These are phyloP conservation scores for Saposhnikovia divaricata DNA, from an alignment of 129 eudicot species.

Conservation along the genomic window DNA sequence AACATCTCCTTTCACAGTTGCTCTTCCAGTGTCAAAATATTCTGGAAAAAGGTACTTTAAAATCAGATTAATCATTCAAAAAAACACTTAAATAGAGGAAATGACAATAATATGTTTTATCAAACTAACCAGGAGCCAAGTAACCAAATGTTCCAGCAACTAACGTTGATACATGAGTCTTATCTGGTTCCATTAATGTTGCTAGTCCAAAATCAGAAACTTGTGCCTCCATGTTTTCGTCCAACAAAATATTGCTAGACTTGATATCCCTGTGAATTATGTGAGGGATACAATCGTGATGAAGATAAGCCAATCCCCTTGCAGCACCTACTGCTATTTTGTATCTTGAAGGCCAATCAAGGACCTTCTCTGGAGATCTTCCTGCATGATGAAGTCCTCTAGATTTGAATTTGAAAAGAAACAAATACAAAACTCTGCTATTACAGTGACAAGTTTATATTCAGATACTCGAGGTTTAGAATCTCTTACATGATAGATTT, in stretches of 20 bases:
- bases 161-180: constrained; percentile 82
- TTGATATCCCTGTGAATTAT: constrained; percentile 92
- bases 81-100: not conserved
- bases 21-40: constrained; percentile 92
- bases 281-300: constrained; percentile 90
- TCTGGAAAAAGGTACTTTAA: constrained; percentile 30
- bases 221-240: constrained; percentile 74
- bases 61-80: not conserved
- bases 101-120: not conserved
- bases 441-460: not conserved
- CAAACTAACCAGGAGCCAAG: constrained; percentile 70
- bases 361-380: constrained; percentile 29
- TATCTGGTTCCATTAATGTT: constrained; percentile 77
- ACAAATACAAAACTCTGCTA: not conserved
- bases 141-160: constrained; percentile 97
- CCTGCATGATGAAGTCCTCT: constrained; percentile 35
- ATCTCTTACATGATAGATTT: not conserved
- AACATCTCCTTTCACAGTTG: constrained; percentile 87
- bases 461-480: not conserved
- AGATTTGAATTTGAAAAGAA: not conserved
- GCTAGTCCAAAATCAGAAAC: constrained; percentile 94
- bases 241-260: constrained; percentile 85
- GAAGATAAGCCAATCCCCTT: constrained; percentile 90
- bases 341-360: constrained; percentile 83
- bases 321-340: constrained; percentile 96